Evolutionary conservation across 345 rosid genomes (phyloP), one percentile per base, ranked within the genome.

Genomic region (Hevea brasiliensis): DNA sequence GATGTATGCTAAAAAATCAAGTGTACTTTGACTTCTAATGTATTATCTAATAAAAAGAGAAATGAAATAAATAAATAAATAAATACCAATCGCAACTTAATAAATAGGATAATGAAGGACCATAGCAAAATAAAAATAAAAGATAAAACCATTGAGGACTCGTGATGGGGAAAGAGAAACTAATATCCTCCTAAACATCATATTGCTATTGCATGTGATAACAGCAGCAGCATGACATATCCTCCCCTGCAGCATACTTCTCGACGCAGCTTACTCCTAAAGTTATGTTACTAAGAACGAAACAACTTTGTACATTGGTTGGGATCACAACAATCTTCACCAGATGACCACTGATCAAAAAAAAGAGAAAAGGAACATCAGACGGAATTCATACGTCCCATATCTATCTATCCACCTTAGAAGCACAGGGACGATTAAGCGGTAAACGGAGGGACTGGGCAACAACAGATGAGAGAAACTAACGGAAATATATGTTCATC

Each of bases 281-380:
- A 48, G 72, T 80, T 76, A 75, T 26, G 84, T 67, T 62, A 63
- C 71, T 27, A 77, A 69, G 67, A 80, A 59, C 58, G 57, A 65
- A 76, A 82, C 76, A 65, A 77, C 76, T 83, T 82, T 88, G 62
- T 80, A 89, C 87, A 84, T 26, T 53, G 81, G 83, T 77, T 77
- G 82, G 85, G 87, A 83, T 75, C 74, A 76, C 56, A 55, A 67
- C 51, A 84, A 75, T 72, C 81, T 71, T 76, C 77, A 65, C 75
- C 81, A 58, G 79, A 78, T 79, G 78, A 75, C 60, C 76, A 76
- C 17, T 44, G 20, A 32, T 1, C 2, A 32, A 32, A 32, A 32
- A 32, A 32, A 32, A 32, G 4, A 32, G 4, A 32, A 32, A 32
- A 32, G 37, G 60, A 56, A 69, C 58, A 80, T 58, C 76, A n/a